phyloP scores from a whole-genome alignment of 805 yeast species.

The Pichia heedii region DNA sequence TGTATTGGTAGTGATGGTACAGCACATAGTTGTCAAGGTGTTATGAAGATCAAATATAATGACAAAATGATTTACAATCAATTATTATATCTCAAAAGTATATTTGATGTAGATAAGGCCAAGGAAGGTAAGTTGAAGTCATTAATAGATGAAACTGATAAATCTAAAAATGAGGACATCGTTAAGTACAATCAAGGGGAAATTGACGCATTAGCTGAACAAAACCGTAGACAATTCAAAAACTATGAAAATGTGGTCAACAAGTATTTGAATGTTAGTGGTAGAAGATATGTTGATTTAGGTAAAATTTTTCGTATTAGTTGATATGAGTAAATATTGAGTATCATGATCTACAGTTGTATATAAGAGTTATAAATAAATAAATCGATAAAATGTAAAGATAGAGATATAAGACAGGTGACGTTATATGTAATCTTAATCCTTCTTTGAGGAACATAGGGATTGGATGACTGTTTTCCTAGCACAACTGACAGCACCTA shows the following conservation, averaged over 20 bases:
- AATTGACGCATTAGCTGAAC: conserved; percentile 68
- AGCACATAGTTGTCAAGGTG: conserved; percentile 65
- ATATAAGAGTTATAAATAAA: neutral
- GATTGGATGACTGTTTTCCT: conserved; percentile 5
- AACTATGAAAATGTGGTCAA: conserved; percentile 50
- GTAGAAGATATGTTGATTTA: conserved; percentile 85
- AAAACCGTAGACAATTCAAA: conserved; percentile 56
- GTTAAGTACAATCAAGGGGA: conserved; percentile 37
- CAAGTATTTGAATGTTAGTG: conserved; percentile 71
- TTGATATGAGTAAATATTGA: neutral
- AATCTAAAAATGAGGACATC: conserved; percentile 1
- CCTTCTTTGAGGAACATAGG: conserved; percentile 1
- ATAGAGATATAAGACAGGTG: neutral
- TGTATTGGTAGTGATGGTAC: conserved; percentile 62
- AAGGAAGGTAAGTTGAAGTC: conserved; percentile 50
- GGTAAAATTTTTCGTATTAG: conserved; percentile 48
- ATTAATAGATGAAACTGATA: conserved; percentile 24
- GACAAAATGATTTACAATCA: conserved; percentile 84
- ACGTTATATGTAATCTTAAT: too few relatives aligned
- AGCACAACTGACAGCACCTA: conserved; percentile 5
- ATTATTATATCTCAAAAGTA: conserved; percentile 62
- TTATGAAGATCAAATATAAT: conserved; percentile 65
- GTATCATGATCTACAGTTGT: neutral
- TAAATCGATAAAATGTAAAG: neutral
- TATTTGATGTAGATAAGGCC: conserved; percentile 78